Base-by-base conservation (phyloP, 2,329 filamentous ascomycete genomes). In the Annulohypoxylon truncatum region DNA sequence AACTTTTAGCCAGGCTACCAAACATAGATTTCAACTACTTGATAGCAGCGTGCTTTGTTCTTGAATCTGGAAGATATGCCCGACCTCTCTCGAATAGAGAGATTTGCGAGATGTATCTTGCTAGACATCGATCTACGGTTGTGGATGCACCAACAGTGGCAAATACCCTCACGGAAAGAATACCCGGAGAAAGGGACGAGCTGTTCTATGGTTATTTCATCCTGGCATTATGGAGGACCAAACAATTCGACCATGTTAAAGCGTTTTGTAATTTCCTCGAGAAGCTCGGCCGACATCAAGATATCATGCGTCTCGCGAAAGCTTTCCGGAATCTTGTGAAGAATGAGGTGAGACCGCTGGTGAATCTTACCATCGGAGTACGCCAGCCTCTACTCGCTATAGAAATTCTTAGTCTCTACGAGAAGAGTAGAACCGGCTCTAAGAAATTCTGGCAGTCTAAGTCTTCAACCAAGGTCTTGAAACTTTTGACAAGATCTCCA, bases 1-100 rank as follows among this genome's bases (percentile, higher is more conserved):
- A 70, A 22, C 47, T 76, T 18, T 60, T 78, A 44, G 74, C 71
- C 20, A 72, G 74, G 33, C 52, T 76, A 33, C 75, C 74, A 12
- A 51, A 50, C 15, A 38, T 75, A 26, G 59, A 69, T 22, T 54
- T 58, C 12, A 47, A 58, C 6, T 71, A 71, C 40, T 50, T 77
- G 13, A 64, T 50, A 22, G 62, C 52, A 48, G 46, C 55, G 18
- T 75, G 72, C 33, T 57, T 29, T 29, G 38, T 57, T 22, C 68
- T 77, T 12, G 75, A 77, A 61, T 55, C 68, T 31, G 68, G 65
- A 10, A 46, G 28, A 18, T 13, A 28, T 24, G 12, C 35, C 18
- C 12, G 33, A 1, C 71, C 71, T 38, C 59, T 77, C 47, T 61
- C 65, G 4, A 61, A 60, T 1, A 46, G 26, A 18, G 70, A 75